These are phyloP conservation scores for Microbotryomycetes sp. DNA, from an alignment of 1,284 basidiomycete genomes.

Conservation along the genomic window DNA sequence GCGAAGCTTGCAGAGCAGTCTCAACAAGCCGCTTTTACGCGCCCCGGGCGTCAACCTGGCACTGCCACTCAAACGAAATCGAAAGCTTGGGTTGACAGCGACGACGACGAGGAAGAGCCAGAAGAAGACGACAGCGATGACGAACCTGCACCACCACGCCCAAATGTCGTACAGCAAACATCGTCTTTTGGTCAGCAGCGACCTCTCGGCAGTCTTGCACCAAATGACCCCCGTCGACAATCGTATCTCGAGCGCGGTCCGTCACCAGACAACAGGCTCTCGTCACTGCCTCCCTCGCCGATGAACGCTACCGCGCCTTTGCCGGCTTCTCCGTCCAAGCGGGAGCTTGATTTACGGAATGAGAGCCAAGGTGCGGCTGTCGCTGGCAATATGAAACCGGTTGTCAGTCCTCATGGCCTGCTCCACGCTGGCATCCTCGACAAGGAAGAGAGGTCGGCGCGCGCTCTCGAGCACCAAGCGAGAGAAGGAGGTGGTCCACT, in stretches of 20 bases:
- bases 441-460: constrained; percentile 89
- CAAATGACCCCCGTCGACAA: constrained; percentile 2
- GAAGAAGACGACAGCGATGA: constrained; percentile 26
- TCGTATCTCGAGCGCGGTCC: constrained; percentile 14
- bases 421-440: constrained; percentile 91
- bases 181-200: not conserved
- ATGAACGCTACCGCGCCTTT: constrained; percentile 8
- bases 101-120: constrained; percentile 30
- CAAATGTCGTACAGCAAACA: not conserved
- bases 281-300: not conserved
- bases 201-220: not conserved
- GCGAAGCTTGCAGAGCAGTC: constrained; percentile 30
- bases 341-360: constrained; percentile 4
- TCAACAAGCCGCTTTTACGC: constrained; percentile 21
- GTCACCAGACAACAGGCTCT: constrained; percentile 2
- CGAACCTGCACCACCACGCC: not conserved
- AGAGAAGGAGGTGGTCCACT: constrained; percentile 80
- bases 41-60: constrained; percentile 21
- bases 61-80: constrained; percentile 15
- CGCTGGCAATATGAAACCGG: constrained; percentile 27
- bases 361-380: not conserved
- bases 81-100: constrained; percentile 28
- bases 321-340: constrained; percentile 33
- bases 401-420: constrained; percentile 51
- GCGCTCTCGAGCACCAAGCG: constrained; percentile 85